Evolutionary conservation across 2,329 filamentous ascomycete genomes (phyloP), one percentile per base, ranked within the genome.

Genomic region (Aureobasidium sp.): DNA sequence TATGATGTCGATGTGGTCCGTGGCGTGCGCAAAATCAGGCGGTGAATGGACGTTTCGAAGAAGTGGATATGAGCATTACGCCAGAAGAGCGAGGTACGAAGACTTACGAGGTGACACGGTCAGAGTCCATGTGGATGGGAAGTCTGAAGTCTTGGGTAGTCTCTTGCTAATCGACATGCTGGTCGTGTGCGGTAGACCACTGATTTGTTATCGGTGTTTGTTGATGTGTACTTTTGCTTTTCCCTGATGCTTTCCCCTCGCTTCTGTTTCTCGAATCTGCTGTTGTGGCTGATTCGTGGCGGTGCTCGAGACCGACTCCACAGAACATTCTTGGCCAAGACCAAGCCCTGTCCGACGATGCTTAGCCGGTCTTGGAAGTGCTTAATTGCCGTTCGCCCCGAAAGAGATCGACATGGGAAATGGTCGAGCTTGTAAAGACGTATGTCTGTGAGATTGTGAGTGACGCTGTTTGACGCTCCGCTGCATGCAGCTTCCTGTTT

Each of bases 91-190:
- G 55, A 36, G 50, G 37, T 37, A 48, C 32, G 37, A 30, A 21
- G 21, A 53, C 78, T 71, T 76, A 81, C 78, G 74, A 61, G 77
- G 73, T 32, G 75, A 74, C 45, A 81, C 75, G 63, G 70, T 74
- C 45, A 80, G 67, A 47, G 69, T 73, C 32, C 76, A 69, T 8
- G 71, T 69, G 29, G 69, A 66, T 9, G 77, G 70, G 55, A 81
- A 80, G 68, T 81, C 78, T 16, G 65, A 66, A 39, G 67, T 67
- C 3, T 68, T 73, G 39, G 78, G 78, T 48, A 79, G 70, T 60
- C 76, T 75, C 59, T 50, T 58, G 32, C 54, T 58, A 3, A 25
- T 29, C 36, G 58, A 41, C 29, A 60, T 51, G 29, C 25, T 45
- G 27, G n/a, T 27, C n/a, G 21, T 36, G 30, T 25, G 14, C 21